phyloP scores from a whole-genome alignment of 768 basidiomycete genomes.

The Phanerochaete carnosa region DNA sequence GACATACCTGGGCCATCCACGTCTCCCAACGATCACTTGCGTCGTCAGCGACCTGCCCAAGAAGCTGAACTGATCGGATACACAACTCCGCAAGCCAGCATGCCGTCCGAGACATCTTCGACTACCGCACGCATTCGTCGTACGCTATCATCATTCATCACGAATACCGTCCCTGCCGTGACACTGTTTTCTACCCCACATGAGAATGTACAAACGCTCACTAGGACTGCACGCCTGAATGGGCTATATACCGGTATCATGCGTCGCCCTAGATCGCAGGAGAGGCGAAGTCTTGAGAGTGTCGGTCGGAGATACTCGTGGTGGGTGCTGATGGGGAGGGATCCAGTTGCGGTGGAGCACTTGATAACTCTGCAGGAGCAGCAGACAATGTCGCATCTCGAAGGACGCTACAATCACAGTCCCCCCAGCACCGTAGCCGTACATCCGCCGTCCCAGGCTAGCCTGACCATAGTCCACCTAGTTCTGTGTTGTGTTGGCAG shows the following conservation, averaged over 20 bases:
- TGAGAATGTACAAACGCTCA: conserved; percentile 24
- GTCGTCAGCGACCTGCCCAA: not conserved
- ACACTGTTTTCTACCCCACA: conserved; percentile 27
- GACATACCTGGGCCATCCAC: not conserved
- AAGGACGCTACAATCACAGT: not conserved
- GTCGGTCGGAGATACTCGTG: conserved; percentile 24
- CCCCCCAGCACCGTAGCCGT: not conserved
- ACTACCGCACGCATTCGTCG: conserved; percentile 13
- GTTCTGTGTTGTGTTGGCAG: not conserved
- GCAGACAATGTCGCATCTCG: conserved; percentile 9
- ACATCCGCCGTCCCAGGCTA: not conserved
- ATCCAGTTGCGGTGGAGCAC: conserved; percentile 25
- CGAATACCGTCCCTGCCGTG: conserved; percentile 24
- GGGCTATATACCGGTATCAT: conserved; percentile 29
- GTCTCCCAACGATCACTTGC: not conserved
- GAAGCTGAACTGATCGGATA: not conserved
- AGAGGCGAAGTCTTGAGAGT: not conserved
- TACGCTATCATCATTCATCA: conserved; percentile 12
- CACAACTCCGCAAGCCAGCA: not conserved
- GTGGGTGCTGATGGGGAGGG: conserved; percentile 32
- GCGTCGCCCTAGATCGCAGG: conserved; percentile 7
- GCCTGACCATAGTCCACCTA: not conserved
- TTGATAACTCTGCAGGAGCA: conserved; percentile 26
- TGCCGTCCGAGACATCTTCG: conserved; percentile 6
- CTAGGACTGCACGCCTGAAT: conserved; percentile 22